A percentile compares a stretch with the other conserved stretches of the same genome.
Evolutionary conservation across 495 filamentous ascomycete genomes (phyloP).

Genomic region (Aspergillus asperescens): DNA sequence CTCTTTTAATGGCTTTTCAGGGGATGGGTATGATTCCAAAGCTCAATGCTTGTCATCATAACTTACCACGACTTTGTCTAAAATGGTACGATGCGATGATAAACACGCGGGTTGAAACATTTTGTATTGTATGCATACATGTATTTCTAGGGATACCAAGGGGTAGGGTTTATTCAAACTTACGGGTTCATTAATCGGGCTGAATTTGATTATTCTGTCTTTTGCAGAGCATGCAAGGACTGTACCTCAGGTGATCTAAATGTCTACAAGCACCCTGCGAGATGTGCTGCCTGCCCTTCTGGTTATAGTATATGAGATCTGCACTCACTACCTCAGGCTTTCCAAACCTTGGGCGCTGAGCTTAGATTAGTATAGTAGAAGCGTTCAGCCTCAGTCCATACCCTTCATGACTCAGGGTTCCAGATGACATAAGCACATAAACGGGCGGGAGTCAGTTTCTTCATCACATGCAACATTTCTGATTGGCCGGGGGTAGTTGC

Average conservation of each 20-base stretch:
- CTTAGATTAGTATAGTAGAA: too few species aligned
- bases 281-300: too few species aligned
- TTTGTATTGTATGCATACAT: constrained; percentile 15
- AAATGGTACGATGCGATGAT: constrained; percentile 4
- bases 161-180: too few species aligned
- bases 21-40: not conserved
- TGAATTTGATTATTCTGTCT: too few species aligned
- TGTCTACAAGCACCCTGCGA: too few species aligned
- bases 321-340: too few species aligned
- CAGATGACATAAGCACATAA: constrained; percentile 16
- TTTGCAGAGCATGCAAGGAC: too few species aligned
- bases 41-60: constrained; percentile 1
- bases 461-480: constrained; percentile 16
- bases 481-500: constrained; percentile 16
- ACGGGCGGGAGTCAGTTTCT: not conserved
- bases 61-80: not conserved
- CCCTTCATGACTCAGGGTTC: not conserved
- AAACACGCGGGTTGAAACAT: constrained; percentile 17
- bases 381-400: not conserved
- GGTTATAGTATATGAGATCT: too few species aligned
- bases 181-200: too few species aligned
- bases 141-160: constrained; percentile 14
- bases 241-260: too few species aligned
- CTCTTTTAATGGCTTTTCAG: constrained; percentile 8
- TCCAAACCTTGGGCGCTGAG: too few species aligned